Base-by-base conservation (phyloP, 352 stramenopile species). In the Lagenidium giganteum region DNA sequence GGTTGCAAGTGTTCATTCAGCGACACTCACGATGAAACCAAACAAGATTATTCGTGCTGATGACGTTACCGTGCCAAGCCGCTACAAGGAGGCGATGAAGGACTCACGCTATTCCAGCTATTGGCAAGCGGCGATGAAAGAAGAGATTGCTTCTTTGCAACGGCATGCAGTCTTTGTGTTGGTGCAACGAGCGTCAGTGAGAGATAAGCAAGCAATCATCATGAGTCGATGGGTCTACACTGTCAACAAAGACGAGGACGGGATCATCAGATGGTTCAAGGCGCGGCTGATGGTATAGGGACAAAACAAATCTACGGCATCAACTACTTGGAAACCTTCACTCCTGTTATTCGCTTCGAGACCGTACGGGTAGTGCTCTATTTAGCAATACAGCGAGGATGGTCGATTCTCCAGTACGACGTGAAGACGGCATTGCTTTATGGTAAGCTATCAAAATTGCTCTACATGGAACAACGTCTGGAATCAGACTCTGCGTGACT, bases 381-480 rank as follows among this genome's bases (percentile, higher is more conserved):
- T 22, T 42, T 42, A 21, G 42, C 31, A 17, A 6, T 42, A 17
- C 42, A 42, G 33, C 31, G 42, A 8, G 42, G 29, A 17, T 58
- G 54, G 26, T 23, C 22, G 5, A 51, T 65, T 25, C 7, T 51
- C 18, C 49, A 66, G 33, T 56, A 49, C 34, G 49, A 68, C 33
- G 47, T 64, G 16, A 47, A 54, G 25, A 59, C 47, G 3, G 54
- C 46, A 23, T 64, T 64, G 35, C 35, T 57, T 18, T 38, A 63
- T 27, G 47, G 48, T 9, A 26, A 46, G 23, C 22, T 62, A 1
- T 27, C 57, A 7, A 34, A 61, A 37, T 38, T 14, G 28, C 27
- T 47, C 11, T 44, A 42, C 40, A 51, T 56, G 48, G 41, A 52
- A 13, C 41, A 4, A 21, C 8, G 43, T 51, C 14, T 43, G 43